A percentile compares a stretch with the other conserved stretches of the same genome.
These are phyloP conservation scores for Cordyceps fumosorosea DNA, from an alignment of 2,329 filamentous ascomycete genomes.

Conservation along the genomic window DNA sequence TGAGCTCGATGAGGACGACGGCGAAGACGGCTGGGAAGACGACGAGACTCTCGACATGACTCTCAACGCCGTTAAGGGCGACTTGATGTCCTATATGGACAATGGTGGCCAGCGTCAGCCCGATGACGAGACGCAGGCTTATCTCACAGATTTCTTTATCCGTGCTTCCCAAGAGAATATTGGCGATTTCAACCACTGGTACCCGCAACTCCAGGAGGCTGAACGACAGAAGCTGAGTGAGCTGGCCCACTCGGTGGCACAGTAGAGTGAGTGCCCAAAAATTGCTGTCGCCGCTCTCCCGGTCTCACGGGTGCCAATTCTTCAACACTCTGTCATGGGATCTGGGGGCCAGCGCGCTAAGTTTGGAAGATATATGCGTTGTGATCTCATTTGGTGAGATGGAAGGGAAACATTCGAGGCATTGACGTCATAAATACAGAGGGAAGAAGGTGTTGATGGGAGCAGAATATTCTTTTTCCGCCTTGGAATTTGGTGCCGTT, in stretches of 20 bases:
- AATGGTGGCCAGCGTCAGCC: constrained; percentile 55
- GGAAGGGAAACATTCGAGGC: background rate
- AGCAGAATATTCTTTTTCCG: background rate
- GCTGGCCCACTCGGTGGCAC: constrained; percentile 34
- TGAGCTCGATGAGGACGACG: constrained; percentile 59
- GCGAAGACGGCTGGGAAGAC: constrained; percentile 87
- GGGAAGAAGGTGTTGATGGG: background rate
- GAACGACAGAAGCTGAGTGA: constrained; percentile 52
- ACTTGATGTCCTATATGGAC: constrained; percentile 74
- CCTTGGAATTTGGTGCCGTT: background rate
- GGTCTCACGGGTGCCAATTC: background rate
- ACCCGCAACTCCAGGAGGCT: constrained; percentile 45
- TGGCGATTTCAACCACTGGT: constrained; percentile 51
- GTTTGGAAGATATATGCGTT: background rate
- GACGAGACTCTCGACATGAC: constrained; percentile 71
- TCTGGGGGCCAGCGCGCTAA: background rate
- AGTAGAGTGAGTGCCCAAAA: constrained; percentile 19
- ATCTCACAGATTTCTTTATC: constrained; percentile 76
- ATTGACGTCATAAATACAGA: background rate
- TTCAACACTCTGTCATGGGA: no score
- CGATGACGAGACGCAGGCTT: constrained; percentile 87
- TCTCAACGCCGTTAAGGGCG: constrained; percentile 58
- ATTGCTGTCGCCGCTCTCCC: background rate
- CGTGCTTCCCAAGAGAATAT: constrained; percentile 49
- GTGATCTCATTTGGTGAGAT: background rate